These are phyloP conservation scores for Rhodotorula babjevae DNA, from an alignment of 768 basidiomycete species.

Conservation along the genomic window DNA sequence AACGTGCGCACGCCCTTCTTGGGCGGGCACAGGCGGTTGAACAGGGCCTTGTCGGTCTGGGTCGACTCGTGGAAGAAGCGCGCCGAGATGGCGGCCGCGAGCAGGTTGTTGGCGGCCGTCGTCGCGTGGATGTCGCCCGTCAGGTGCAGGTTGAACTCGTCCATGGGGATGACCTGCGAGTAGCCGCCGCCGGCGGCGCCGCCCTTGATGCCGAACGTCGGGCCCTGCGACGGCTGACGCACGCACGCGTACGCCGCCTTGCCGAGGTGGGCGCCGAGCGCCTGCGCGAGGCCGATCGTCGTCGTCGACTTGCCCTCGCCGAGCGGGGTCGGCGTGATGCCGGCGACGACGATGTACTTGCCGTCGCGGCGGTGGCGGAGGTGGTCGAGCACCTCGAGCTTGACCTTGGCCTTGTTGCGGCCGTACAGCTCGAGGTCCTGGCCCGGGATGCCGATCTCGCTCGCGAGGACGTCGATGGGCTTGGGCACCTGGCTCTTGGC, in stretches of 20 bases:
- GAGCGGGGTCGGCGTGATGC: slow-evolving; percentile 45
- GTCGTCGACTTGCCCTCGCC: slow-evolving; percentile 94
- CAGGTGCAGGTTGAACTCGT: slow-evolving; percentile 96
- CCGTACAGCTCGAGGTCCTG: slow-evolving; percentile 92
- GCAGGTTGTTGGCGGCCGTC: slow-evolving; percentile 91
- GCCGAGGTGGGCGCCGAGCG: slow-evolving; percentile 86
- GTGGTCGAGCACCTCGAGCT: slow-evolving; percentile 78
- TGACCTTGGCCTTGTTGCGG: slow-evolving; percentile 93
- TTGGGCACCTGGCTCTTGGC: slow-evolving; percentile 92
- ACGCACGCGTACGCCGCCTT: slow-evolving; percentile 94
- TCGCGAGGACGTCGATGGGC: slow-evolving; percentile 72
- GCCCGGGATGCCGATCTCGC: slow-evolving; percentile 77
- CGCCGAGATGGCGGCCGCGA: slow-evolving; percentile 92
- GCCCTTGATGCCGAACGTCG: slow-evolving; percentile 98
- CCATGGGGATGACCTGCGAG: slow-evolving; percentile 98
- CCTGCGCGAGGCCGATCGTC: slow-evolving; percentile 92
- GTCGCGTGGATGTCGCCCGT: slow-evolving; percentile 96
- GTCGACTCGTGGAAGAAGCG: slow-evolving; percentile 97
- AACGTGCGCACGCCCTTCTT: slow-evolving; percentile 95
- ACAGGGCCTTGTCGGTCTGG: slow-evolving; percentile 90
- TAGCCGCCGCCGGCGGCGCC: slow-evolving; percentile 98
- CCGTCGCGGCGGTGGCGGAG: slow-evolving; percentile 72
- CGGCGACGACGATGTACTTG: slow-evolving; percentile 94
- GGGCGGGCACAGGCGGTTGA: slow-evolving; percentile 80
- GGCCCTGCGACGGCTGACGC: slow-evolving; percentile 66